phyloP scores from a whole-genome alignment of 495 filamentous ascomycete species.

The Trichoderma parareesei region DNA sequence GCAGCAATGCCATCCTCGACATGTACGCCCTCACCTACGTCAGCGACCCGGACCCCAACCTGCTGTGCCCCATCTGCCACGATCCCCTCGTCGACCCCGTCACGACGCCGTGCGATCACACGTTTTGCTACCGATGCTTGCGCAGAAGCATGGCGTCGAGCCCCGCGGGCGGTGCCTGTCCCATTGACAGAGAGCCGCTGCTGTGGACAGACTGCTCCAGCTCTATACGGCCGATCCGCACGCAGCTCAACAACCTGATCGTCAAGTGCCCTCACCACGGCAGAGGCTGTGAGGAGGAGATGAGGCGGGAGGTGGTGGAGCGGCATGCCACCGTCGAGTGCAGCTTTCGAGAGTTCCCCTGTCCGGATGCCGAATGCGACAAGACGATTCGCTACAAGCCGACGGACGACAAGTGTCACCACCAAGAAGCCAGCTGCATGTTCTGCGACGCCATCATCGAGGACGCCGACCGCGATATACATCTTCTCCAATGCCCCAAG shows the following conservation, averaged over 20 bases:
- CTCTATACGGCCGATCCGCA: conserved; percentile 31
- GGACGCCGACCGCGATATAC: conserved; percentile 34
- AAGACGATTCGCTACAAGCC: conserved; percentile 29
- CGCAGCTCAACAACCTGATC: conserved; percentile 66
- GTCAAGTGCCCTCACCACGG: conserved; percentile 61
- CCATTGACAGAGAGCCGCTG: conserved; percentile 42
- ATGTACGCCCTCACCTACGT: conserved; percentile 60
- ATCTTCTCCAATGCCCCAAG: conserved; percentile 26
- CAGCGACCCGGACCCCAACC: conserved; percentile 55
- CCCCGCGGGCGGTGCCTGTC: conserved; percentile 25
- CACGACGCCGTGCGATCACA: conserved; percentile 51
- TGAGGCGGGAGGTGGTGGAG: conserved; percentile 59
- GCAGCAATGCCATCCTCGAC: conserved; percentile 32
- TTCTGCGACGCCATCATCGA: conserved; percentile 33
- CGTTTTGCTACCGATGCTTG: conserved; percentile 64
- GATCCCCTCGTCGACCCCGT: conserved; percentile 62
- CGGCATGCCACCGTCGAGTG: conserved; percentile 55
- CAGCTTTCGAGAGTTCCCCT: conserved; percentile 67
- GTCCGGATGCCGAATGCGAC: conserved; percentile 43
- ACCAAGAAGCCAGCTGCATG: conserved; percentile 34
- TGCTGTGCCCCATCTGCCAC: conserved; percentile 73
- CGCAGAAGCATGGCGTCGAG: conserved; percentile 35
- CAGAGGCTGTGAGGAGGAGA: conserved; percentile 54
- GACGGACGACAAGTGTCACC: conserved; percentile 39
- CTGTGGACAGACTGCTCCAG: conserved; percentile 22